Conservation (phyloP, 176 grass and related monocot species). For the Phoenix roebelenii region DNA sequence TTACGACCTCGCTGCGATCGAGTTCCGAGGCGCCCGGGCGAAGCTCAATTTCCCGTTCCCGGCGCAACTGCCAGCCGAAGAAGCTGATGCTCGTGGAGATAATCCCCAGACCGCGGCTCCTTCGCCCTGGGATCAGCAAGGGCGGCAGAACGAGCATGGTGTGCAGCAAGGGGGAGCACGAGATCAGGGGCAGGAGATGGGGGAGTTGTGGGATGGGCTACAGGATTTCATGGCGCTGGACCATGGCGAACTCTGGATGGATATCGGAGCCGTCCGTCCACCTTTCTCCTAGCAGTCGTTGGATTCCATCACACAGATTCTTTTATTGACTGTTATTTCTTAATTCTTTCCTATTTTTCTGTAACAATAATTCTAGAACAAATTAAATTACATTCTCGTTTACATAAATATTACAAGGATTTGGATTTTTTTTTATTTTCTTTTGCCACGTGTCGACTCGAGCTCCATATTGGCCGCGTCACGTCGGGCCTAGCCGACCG, state of each 20-base stretch:
- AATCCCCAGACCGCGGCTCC: neutral
- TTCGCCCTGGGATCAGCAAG: constrained; percentile 4
- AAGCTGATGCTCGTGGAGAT: no score
- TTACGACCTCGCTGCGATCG: constrained; percentile 64
- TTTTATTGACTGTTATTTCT: no score
- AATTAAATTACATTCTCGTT: no score
- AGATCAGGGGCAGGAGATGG: constrained; percentile 7
- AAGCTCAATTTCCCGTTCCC: constrained; percentile 59
- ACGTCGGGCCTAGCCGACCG: no score
- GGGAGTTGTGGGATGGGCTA: constrained; percentile 58
- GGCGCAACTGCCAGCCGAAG: neutral
- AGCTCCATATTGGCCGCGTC: no score
- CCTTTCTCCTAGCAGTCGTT: no score
- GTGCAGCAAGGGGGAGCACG: neutral
- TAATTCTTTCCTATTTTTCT: no score
- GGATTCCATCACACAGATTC: no score
- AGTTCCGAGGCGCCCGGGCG: constrained; percentile 44
- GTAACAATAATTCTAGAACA: no score
- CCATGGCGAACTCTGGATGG: constrained; percentile 24
- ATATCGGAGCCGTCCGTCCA: neutral
- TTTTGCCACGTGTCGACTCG: no score
- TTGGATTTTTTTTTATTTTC: no score
- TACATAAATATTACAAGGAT: no score
- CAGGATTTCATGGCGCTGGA: constrained; percentile 55
- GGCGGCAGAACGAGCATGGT: neutral